phyloP scores from a whole-genome alignment of 768 basidiomycete genomes.

The Boletus vermiculosoides region DNA sequence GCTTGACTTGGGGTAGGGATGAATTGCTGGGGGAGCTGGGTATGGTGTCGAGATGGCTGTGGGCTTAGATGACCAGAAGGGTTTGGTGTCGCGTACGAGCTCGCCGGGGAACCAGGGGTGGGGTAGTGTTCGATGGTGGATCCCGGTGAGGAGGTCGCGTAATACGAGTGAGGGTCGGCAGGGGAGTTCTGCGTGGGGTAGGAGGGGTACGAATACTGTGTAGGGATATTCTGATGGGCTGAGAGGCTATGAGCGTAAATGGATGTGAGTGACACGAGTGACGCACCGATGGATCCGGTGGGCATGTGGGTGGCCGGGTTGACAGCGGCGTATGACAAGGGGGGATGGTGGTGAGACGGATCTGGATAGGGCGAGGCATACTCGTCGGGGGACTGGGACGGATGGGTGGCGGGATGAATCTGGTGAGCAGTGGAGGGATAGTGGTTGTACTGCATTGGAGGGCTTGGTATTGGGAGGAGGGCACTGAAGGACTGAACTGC shows the following conservation, averaged over 20 bases:
- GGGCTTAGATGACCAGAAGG: slow-evolving; percentile 15
- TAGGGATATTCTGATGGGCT: slow-evolving; percentile 19
- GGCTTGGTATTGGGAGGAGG: neutral
- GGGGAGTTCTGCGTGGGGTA: slow-evolving; percentile 18
- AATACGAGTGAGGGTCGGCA: slow-evolving; percentile 29
- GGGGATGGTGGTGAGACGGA: slow-evolving; percentile 24
- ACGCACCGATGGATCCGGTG: slow-evolving; percentile 28
- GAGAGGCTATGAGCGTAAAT: slow-evolving; percentile 6
- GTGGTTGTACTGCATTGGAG: slow-evolving; percentile 31
- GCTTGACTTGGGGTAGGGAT: slow-evolving; percentile 51
- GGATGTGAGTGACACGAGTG: slow-evolving; percentile 10
- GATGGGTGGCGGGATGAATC: slow-evolving; percentile 15
- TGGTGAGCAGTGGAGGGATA: slow-evolving; percentile 25
- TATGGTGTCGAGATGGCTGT: slow-evolving; percentile 18
- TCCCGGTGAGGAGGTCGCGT: slow-evolving; percentile 18
- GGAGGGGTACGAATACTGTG: slow-evolving; percentile 21
- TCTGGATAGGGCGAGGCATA: slow-evolving; percentile 24
- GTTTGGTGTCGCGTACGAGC: slow-evolving; percentile 21
- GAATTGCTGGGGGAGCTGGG: slow-evolving; percentile 33
- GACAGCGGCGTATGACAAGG: slow-evolving; percentile 28
- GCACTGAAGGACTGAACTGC: slow-evolving; percentile 4
- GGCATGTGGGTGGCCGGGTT: slow-evolving; percentile 19
- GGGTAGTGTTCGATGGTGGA: slow-evolving; percentile 23
- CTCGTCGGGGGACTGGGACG: slow-evolving; percentile 22
- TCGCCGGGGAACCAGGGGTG: slow-evolving; percentile 18